phyloP scores from a whole-genome alignment of 2,329 filamentous ascomycete species.

The Fonsecaea pedrosoi region DNA sequence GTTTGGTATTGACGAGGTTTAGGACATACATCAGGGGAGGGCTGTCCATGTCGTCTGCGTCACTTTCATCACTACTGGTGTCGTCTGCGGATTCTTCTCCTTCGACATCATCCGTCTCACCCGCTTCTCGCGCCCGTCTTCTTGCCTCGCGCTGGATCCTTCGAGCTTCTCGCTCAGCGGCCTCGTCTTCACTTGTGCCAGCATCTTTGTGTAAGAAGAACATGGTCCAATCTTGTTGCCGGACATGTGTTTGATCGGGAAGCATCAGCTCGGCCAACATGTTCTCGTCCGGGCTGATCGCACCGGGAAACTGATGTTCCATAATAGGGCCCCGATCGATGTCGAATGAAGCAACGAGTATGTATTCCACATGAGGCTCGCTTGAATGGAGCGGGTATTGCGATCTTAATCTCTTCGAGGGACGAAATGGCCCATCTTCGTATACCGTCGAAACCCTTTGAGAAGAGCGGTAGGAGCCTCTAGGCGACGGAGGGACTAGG shows the following conservation, averaged over 20 bases:
- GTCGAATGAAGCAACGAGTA: constrained; percentile 95
- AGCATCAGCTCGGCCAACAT: constrained; percentile 99
- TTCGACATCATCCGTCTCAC: constrained; percentile 55
- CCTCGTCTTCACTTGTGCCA: constrained; percentile 78
- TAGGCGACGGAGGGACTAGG: constrained; percentile 60
- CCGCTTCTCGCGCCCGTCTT: constrained; percentile 48
- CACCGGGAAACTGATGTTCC: constrained; percentile 95
- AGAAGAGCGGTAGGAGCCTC: constrained; percentile 50
- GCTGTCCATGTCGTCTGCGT: constrained; percentile 76
- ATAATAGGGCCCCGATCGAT: constrained; percentile 95
- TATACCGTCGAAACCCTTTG: constrained; percentile 46
- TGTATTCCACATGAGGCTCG: constrained; percentile 98
- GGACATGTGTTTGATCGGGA: constrained; percentile 92
- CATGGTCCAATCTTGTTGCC: constrained; percentile 98
- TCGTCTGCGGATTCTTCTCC: constrained; percentile 50
- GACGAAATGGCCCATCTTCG: constrained; percentile 35
- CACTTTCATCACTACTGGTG: constrained; percentile 59
- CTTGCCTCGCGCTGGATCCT: constrained; percentile 48
- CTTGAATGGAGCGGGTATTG: constrained; percentile 76
- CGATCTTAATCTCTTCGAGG: constrained; percentile 66
- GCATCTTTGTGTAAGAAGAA: constrained; percentile 98
- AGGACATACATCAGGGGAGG: constrained; percentile 95
- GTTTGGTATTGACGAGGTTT: constrained; percentile 97
- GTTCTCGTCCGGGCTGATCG: constrained; percentile 95
- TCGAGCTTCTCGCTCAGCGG: constrained; percentile 57